Percentiles rank a stretch among this genome's conserved stretches.
Evolutionary conservation across 805 yeast genomes (phyloP).

Genomic region (Dipodascopsis tothii): DNA sequence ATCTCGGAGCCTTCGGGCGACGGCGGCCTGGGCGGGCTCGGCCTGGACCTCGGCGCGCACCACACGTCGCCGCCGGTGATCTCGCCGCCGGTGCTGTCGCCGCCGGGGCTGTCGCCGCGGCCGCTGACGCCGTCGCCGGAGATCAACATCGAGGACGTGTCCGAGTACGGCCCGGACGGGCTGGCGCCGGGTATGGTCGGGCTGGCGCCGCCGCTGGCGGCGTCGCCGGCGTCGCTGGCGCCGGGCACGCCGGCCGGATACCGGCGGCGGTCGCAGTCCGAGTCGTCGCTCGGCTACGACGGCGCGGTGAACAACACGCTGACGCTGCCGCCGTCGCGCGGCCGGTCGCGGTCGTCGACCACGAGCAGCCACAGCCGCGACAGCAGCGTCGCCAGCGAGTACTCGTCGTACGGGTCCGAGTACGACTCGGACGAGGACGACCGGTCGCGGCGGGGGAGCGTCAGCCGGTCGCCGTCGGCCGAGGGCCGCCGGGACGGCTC

Average conservation of each 20-base stretch:
- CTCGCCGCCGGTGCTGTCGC: background rate
- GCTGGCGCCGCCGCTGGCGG: background rate
- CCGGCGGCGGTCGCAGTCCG: conserved; percentile 18
- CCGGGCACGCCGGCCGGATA: conserved; percentile 1
- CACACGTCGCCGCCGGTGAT: background rate
- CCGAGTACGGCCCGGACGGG: background rate
- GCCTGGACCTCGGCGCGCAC: background rate
- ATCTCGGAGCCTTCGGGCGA: conserved; percentile 6
- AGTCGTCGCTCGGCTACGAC: conserved; percentile 16
- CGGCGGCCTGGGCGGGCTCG: background rate
- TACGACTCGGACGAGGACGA: background rate
- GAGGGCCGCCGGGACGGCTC: conserved; percentile 1
- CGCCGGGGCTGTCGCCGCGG: background rate
- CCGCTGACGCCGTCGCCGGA: conserved; percentile 1
- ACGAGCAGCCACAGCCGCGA: conserved; percentile 3
- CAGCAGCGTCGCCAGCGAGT: background rate
- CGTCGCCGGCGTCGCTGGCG: conserved; percentile 1
- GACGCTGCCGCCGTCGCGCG: conserved; percentile 3
- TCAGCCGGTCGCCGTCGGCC: background rate
- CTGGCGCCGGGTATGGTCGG: conserved; percentile 1
- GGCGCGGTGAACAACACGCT: too few species aligned
- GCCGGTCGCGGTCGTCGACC: background rate
- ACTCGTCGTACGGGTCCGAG: conserved; percentile 4
- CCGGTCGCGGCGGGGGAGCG: conserved; percentile 1
- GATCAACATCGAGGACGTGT: conserved; percentile 1